Evolutionary conservation across 2,329 filamentous ascomycete species (phyloP).

Genomic region (Grosmannia huntii): DNA sequence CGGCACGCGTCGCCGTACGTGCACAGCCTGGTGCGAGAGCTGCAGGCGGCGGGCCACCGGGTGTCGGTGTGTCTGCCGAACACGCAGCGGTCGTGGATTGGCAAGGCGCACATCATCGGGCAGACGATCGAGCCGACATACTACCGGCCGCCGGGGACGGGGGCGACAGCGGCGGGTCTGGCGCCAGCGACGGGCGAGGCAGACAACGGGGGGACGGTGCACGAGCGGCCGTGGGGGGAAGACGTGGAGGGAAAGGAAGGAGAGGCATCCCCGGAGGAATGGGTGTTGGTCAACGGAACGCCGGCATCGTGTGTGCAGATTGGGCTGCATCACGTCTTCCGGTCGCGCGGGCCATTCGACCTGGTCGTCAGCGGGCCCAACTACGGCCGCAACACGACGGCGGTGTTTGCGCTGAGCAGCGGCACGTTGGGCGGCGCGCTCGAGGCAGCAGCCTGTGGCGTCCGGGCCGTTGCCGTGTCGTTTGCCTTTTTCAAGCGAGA

Average conservation of each 20-base stretch:
- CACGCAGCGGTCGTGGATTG: constrained; percentile 92
- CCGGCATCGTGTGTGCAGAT: constrained; percentile 75
- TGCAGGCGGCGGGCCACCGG: constrained; percentile 65
- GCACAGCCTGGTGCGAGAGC: constrained; percentile 56
- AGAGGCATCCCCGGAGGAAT: constrained; percentile 46
- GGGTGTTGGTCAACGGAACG: constrained; percentile 70
- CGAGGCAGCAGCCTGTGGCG: constrained; percentile 60
- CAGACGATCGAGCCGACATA: constrained; percentile 75
- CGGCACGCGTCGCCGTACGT: constrained; percentile 69
- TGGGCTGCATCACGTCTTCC: constrained; percentile 67
- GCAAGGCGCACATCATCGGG: constrained; percentile 93
- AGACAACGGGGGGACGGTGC: constrained; percentile 50
- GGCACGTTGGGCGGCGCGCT: constrained; percentile 68
- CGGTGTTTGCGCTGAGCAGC: constrained; percentile 64
- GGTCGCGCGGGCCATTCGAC: constrained; percentile 58
- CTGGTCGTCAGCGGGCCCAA: constrained; percentile 71
- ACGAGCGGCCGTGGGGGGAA: constrained; percentile 35
- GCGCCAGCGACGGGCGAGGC: constrained; percentile 25
- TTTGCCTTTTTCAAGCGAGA: constrained; percentile 69
- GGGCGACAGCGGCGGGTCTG: constrained; percentile 22
- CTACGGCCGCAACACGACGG: constrained; percentile 71
- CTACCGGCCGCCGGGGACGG: constrained; percentile 47
- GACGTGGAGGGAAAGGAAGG: constrained; percentile 17
- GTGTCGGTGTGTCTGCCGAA: constrained; percentile 88
- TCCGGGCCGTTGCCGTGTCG: constrained; percentile 65